phyloP scores from a whole-genome alignment of 108 stramenopile genomes.

The Pseudonitzschia delicatissima region DNA sequence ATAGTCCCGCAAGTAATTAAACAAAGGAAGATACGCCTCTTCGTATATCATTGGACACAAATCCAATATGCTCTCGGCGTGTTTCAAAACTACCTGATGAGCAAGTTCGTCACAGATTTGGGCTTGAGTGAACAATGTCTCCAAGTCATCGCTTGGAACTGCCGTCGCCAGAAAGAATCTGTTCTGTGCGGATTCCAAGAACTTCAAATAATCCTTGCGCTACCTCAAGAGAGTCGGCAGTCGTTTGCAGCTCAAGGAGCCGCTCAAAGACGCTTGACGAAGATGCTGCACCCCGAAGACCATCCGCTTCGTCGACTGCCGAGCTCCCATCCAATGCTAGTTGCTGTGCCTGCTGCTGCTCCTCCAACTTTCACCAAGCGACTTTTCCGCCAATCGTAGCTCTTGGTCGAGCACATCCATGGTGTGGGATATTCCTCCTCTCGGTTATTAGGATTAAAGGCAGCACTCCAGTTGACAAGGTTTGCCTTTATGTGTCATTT shows the following conservation, averaged over 20 bases:
- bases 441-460: too few species aligned
- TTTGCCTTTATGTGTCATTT: too few species aligned
- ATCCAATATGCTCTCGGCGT: constrained; percentile 4
- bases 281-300: background rate
- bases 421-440: too few species aligned
- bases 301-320: background rate
- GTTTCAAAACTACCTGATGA: constrained; percentile 9
- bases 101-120: constrained; percentile 20
- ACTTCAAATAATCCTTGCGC: constrained; percentile 14
- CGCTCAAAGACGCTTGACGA: constrained; percentile 8
- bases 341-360: constrained; percentile 6
- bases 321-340: background rate
- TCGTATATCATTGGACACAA: constrained; percentile 4
- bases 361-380: constrained; percentile 4
- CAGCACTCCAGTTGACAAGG: too few species aligned
- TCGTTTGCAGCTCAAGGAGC: constrained; percentile 11
- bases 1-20: constrained; percentile 12
- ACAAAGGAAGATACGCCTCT: constrained; percentile 29
- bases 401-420: constrained; percentile 21
- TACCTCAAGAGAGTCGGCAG: constrained; percentile 10
- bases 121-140: constrained; percentile 2
- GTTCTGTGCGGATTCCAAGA: constrained; percentile 9
- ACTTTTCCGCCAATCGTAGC: constrained; percentile 2
- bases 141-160: background rate
- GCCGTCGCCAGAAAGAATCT: background rate